A percentile compares a stretch with the other conserved stretches of the same genome.
These are phyloP conservation scores for Vitis vinifera DNA, from an alignment of 164 flowering plant genomes.

Conservation along the genomic window ASM3070453v1 NC_081819.1:13421001-13421500, in stretches of 20 bases:
- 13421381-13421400: conserved; percentile 68
- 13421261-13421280: conserved; percentile 43
- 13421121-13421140: conserved; percentile 59
- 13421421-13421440: conserved; percentile 58
- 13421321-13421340: conserved; percentile 51
- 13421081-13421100: conserved; percentile 41
- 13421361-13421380: conserved; percentile 58
- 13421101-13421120: conserved; percentile 60
- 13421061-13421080: conserved; percentile 38
- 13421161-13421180: conserved; percentile 53
- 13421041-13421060: conserved; percentile 36
- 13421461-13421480: conserved; percentile 61
- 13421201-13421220: conserved; percentile 51
- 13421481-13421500: conserved; percentile 58
- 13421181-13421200: conserved; percentile 67
- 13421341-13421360: conserved; percentile 65
- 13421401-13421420: conserved; percentile 56
- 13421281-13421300: conserved; percentile 30
- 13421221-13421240: conserved; percentile 42
- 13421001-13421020: conserved; percentile 50
- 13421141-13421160: conserved; percentile 48
- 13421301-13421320: conserved; percentile 49
- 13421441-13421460: conserved; percentile 49
- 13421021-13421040: conserved; percentile 46
- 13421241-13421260: conserved; percentile 67